These are phyloP conservation scores for Plasmodium gonderi DNA, from an alignment of 169 alveolate species.

Conservation along the genomic window DNA sequence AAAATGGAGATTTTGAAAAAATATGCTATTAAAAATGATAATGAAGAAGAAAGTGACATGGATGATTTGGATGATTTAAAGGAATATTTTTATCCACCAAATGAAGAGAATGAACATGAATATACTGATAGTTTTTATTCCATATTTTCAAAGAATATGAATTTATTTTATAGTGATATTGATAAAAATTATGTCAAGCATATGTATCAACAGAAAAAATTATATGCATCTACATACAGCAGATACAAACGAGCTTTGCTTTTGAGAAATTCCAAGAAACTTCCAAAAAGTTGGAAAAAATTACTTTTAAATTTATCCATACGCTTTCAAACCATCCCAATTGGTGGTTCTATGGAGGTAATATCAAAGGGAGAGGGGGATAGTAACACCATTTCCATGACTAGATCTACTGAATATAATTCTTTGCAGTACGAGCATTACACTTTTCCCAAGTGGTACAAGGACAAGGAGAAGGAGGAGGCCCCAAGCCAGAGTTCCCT, in stretches of 20 bases:
- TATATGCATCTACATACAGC: conserved; percentile 42
- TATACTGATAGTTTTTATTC: conserved; percentile 66
- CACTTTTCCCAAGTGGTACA: conserved; percentile 64
- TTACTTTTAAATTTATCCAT: conserved; percentile 30
- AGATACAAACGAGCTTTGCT: conserved; percentile 47
- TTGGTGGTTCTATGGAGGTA: conserved; percentile 54
- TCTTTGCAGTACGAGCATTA: conserved; percentile 54
- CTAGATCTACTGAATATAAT: conserved; percentile 53
- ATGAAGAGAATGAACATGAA: conserved; percentile 10
- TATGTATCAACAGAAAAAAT: conserved; percentile 68
- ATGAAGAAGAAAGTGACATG: conserved; percentile 6
- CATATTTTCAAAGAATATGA: conserved; percentile 12
- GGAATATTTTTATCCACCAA: conserved; percentile 60
- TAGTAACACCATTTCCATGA: conserved; percentile 52
- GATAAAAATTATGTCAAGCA: conserved; percentile 57
- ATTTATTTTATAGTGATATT: conserved; percentile 44
- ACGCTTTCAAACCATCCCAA: conserved; percentile 63
- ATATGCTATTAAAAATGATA: conserved; percentile 3
- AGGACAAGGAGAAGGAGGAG: conserved; percentile 34
- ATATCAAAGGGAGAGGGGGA: conserved; percentile 32
- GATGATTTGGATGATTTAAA: conserved; percentile 64
- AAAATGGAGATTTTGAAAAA: conserved; percentile 40
- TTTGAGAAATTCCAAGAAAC: conserved; percentile 32
- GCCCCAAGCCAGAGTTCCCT: conserved; percentile 7
- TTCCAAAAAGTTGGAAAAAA: conserved; percentile 64